A percentile compares a stretch with the other conserved stretches of the same genome.
Evolutionary conservation across 306 rosid genomes (phyloP).

Genomic region (Sicyos edulis): DNA sequence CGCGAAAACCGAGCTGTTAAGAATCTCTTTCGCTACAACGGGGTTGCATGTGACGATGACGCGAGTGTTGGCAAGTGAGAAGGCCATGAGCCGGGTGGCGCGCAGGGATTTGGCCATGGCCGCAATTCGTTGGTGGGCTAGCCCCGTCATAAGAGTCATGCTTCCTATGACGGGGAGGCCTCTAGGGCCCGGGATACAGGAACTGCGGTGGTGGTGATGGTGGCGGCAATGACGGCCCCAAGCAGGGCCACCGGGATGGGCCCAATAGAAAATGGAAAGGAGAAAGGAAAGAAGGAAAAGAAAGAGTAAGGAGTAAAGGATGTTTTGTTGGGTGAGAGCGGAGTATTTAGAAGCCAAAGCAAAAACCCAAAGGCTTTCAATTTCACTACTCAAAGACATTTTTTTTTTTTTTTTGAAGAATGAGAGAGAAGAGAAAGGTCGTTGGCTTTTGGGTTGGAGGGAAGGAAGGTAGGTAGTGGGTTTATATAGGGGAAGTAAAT

Average conservation of each 20-base stretch:
- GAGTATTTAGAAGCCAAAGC: constrained; percentile 55
- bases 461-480: constrained; percentile 17
- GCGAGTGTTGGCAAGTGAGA: constrained; percentile 67
- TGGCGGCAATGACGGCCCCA: constrained; percentile 58
- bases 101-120: constrained; percentile 45
- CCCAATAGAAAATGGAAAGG: constrained; percentile 51
- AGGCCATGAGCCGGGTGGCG: constrained; percentile 86
- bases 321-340: constrained; percentile 34
- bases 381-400: constrained; percentile 40
- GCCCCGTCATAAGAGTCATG: constrained; percentile 54
- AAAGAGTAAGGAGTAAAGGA: constrained; percentile 39
- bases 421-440: background rate
- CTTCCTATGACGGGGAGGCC: constrained; percentile 79
- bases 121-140: constrained; percentile 63
- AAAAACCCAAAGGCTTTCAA: constrained; percentile 68
- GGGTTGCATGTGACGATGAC: constrained; percentile 65
- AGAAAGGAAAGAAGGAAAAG: constrained; percentile 33
- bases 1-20: constrained; percentile 63
- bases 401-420: no score
- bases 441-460: constrained; percentile 17
- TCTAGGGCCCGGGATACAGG: constrained; percentile 55
- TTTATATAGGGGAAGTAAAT: constrained; percentile 27
- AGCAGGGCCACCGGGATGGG: constrained; percentile 94
- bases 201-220: background rate
- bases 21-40: constrained; percentile 65